These are phyloP conservation scores for Diaporthe citri DNA, from an alignment of 2,329 filamentous ascomycete species.

Conservation along the genomic window DNA sequence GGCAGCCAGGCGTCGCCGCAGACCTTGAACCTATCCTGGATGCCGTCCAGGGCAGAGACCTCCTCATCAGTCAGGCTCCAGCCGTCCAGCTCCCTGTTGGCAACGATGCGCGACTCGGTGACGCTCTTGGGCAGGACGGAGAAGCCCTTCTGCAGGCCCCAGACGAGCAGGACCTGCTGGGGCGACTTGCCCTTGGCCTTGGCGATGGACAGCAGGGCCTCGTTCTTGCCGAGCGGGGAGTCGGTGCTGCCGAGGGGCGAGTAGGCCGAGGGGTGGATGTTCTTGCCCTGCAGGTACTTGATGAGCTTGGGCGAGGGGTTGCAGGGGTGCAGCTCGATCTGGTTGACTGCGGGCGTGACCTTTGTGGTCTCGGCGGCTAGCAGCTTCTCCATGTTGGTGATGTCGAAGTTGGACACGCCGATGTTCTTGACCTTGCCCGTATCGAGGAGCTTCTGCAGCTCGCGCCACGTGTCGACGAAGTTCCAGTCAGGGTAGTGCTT, in stretches of 20 bases:
- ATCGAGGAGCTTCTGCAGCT: conserved; percentile 77
- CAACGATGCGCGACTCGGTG: conserved; percentile 78
- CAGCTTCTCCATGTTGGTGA: conserved; percentile 83
- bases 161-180: conserved; percentile 83
- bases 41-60: conserved; percentile 73
- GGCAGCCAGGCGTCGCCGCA: conserved; percentile 82
- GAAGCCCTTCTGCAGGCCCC: conserved; percentile 85
- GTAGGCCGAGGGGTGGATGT: conserved; percentile 81
- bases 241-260: conserved; percentile 79
- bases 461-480: conserved; percentile 83
- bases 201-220: conserved; percentile 72
- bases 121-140: conserved; percentile 90
- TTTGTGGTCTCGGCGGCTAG: conserved; percentile 75
- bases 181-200: conserved; percentile 75
- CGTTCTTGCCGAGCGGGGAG: conserved; percentile 77
- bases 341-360: conserved; percentile 78
- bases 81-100: conserved; percentile 81
- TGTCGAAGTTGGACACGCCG: conserved; percentile 88
- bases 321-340: conserved; percentile 85
- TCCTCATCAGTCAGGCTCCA: conserved; percentile 82
- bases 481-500: conserved; percentile 84
- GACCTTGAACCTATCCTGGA: conserved; percentile 85
- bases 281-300: conserved; percentile 78
- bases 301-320: conserved; percentile 85
- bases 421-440: conserved; percentile 83